Evolutionary conservation across 441 rosid genomes (phyloP), one percentile per base, ranked within the genome.

Genomic region (Mallotus japonicus): DNA sequence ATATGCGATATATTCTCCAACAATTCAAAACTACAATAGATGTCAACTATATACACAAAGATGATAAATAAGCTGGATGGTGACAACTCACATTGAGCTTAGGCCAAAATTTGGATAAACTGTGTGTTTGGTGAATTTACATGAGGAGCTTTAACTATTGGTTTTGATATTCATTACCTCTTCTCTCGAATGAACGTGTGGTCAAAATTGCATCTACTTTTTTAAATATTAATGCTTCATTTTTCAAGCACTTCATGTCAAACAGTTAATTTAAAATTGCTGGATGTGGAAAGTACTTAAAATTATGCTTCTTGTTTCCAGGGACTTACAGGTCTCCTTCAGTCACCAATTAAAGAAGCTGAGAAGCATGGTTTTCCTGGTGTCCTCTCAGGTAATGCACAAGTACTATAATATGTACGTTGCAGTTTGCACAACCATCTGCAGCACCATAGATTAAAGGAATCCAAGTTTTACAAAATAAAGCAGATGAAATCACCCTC

Each of bases 361-460:
- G 97, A 91, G 86, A 93, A 90, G 79, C 92, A 90, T 42, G 99
- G 99, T 76, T 93, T 95, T 83, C 98, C 99, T 13, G 99, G 98
- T 44, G 87, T 95, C 69, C 81, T 95, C 71, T 95, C 99, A 83
- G 98, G 99, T 92, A 85, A 75, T 73, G 58, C 40, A 42, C 40
- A 50, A 51, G 7, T n/a, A n/a, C 49, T 46, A n/a, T 32, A 17
- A 70, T 32, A 20, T 28, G 12, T 9, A 0, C 47, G 12, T 8
- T 54, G 3, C n/a, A 5, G 28, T 51, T 22, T 57, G 8, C 28
- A 56, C 20, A 7, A 20, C 28, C 40, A 40, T 63, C 28, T 63
- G 12, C 14, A 40, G 54, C 55, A n/a, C 50, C 8, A 57, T 57
- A 13, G 51, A 10, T 32, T 14, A 20, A 57, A 57, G 54, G 16